Evolutionary conservation across 805 yeast species (phyloP), one percentile per base, ranked within the genome.

Genomic region (Candida tammaniensis): DNA sequence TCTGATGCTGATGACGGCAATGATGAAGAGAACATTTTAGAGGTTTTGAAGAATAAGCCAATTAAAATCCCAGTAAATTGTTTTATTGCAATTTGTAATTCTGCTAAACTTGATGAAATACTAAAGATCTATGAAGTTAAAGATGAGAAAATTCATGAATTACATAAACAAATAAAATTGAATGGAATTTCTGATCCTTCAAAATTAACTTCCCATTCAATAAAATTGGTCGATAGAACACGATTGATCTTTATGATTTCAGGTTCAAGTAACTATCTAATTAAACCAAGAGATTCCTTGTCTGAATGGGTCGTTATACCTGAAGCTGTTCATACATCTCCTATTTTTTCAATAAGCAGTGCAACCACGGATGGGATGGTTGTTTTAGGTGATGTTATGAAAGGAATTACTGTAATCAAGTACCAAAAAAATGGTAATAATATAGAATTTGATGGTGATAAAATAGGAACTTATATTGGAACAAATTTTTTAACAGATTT

Each of bases 301-400:
- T 24, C 27, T 13, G 39, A 35, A 17, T 47, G 51, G 49, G 31
- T 18, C 5, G 39, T 47, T n/a, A n/a, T 35, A 8, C 29, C 49
- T 1, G 31, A 31, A 1, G 26, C 46, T 4, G 33, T 36, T 2
- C 21, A 33, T 13, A 36, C 27, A n/a, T 32, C 47, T 12, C 43
- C 49, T 5, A 30, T 39, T 1, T 35, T 35, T 15, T 17, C 47
- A 4, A 31, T 46, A 6, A 30, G 41, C 3, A 33, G 38, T 19
- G 14, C 33, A 5, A 13, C 17, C 9, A 16, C 20, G 3, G 22
- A 35, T 13, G 26, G 32, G 4, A 21, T 17, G 1, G 15, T 46
- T 4, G 29, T 44, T 3, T 27, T 47, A 19, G 51, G 44, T 4
- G 55, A 51, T 39, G 38, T 51, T 8, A 27, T 48, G 33, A 48